Percentiles rank a stretch among this genome's conserved stretches.
phyloP scores from a whole-genome alignment of 345 rosid species.

The Citrus unshiu region DNA sequence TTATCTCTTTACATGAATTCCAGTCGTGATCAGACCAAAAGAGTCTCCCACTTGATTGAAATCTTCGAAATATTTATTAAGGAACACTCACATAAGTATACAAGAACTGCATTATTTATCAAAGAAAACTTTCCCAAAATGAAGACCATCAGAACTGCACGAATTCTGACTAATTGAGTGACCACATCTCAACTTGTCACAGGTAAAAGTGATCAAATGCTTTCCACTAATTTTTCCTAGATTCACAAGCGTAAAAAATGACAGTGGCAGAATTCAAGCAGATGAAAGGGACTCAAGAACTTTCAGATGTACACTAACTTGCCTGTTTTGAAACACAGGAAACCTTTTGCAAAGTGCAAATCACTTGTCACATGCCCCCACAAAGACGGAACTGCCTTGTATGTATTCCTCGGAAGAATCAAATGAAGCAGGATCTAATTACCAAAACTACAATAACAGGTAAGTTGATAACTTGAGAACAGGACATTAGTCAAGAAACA shows the following conservation, averaged over 20 bases:
- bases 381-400: slow-evolving; percentile 14
- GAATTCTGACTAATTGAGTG: neutral
- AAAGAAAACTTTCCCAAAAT: neutral
- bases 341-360: slow-evolving; percentile 15
- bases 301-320: slow-evolving; percentile 7
- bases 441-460: slow-evolving; percentile 20
- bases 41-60: neutral
- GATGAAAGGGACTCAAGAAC: neutral
- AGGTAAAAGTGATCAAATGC: neutral
- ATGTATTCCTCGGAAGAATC: slow-evolving; percentile 23
- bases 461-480: slow-evolving; percentile 11
- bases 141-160: neutral
- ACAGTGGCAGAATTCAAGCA: neutral
- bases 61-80: neutral
- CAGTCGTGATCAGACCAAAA: neutral
- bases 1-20: neutral
- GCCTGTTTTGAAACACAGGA: slow-evolving; percentile 10
- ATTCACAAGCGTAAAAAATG: neutral
- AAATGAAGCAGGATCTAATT: slow-evolving; percentile 19
- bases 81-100: neutral
- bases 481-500: neutral
- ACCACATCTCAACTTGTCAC: neutral
- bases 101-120: neutral
- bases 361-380: slow-evolving; percentile 10
- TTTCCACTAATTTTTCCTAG: neutral